Base-by-base conservation (phyloP, 2,329 filamentous ascomycete species). In the Venturia pyrina region DNA sequence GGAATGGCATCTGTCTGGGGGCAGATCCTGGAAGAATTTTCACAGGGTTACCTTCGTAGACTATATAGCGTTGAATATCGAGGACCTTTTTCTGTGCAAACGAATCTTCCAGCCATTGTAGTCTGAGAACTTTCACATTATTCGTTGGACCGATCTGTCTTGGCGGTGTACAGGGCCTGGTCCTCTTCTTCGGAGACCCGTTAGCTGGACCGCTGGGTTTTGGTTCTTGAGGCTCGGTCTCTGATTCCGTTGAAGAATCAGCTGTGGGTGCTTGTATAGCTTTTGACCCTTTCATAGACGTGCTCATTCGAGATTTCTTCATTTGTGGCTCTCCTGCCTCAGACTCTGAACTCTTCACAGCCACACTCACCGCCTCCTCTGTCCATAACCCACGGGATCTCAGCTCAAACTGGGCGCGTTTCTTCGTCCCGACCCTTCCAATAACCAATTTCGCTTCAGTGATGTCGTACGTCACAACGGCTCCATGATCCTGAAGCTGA, bases 321-420 rank as follows among this genome's bases (percentile, higher is more conserved):
- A 65, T 72, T 43, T 64, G 62, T 28, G 64, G 50, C 21, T 69
- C 68, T 21, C 24, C 64, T 1, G 4, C 32, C 19, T 46, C 50
- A 21, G 32, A 34, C 19, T 60, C n/a, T 70, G 68, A 4, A 3
- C 1, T n/a, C 17, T 37, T 68, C 56, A 69, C 34, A 19, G 59
- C 46, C 43, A 67, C 37, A 24, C 44, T 66, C 8, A 72, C 66
- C 3, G 80, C 70, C 66, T 86, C 84, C 65, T 84, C 79, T 0
- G 86, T 86, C 50, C 76, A 74, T 2, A 96, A 70, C 17, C 86
- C 87, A 59, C 85, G 82, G 7, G 85, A 82, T 64, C 90, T 83
- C 68, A 98, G 78, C 76, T 98, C 93, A 70, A 96, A 87, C 60
- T 84, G 81, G 0, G 91, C 91, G 21, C 93, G 83, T 70, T 86